Base-by-base conservation (phyloP, 345 rosid species). In the Arabidopsis arenosa region DNA sequence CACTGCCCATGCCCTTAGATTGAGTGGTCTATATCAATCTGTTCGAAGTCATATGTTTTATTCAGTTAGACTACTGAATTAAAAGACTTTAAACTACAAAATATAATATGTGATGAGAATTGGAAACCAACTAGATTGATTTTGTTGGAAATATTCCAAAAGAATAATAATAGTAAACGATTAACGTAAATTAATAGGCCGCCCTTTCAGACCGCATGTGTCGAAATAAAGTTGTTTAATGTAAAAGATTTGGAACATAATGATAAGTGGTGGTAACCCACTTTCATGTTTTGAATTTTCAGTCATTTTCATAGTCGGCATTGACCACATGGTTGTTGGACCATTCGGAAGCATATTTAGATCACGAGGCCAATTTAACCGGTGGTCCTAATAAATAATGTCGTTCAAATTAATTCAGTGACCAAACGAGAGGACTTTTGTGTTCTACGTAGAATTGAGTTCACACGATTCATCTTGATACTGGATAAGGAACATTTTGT, bases 181-280 rank as follows among this genome's bases (percentile, higher is more conserved):
- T 6, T 13, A 17, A 39, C 30, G 32, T 44, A 51, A 28, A 28
- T 28, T 28, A 28, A 68, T 33, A 18, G 72, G 79, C 79, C 79
- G 79, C 79, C 74, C 11, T 59, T 68, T 68, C 69, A 32, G 43
- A 41, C 14, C 47, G 44, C 79, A 75, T 41, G 63, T 68, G 62
- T 49, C 37, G 51, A 58, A 43, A 57, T 63, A 15, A 58, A 21
- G 7, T 48, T 59, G 8, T 57, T 64, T 72, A 36, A 14, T 23
- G 9, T 15, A 26, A 63, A 49, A 63, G 52, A 52, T 40, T 40
- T 73, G n/a, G 37, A 56, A 45, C n/a, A 57, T 35, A 11, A 54
- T 57, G 49, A 58, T 58, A 41, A 35, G 23, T 51, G 14, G 63
- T 58, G 26, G 33, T 54, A n/a, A 54, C 56, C 56, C 32, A 56